A percentile compares a stretch with the other conserved stretches of the same genome.
Evolutionary conservation across 2,329 filamentous ascomycete genomes (phyloP).

Genomic region (Fusarium staphyleae): DNA sequence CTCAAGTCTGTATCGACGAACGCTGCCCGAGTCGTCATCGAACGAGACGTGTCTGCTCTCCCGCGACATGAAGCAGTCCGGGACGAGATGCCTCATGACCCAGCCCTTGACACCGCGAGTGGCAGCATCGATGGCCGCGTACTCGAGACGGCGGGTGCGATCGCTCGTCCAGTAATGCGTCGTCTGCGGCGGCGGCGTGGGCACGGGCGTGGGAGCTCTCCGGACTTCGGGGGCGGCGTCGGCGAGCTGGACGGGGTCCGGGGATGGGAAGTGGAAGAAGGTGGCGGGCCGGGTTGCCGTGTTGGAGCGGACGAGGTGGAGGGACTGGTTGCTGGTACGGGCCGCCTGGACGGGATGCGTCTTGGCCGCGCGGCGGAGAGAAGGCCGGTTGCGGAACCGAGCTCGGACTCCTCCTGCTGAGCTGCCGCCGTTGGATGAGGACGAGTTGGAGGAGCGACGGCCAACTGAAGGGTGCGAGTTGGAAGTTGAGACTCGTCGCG

Average conservation of each 20-base stretch:
- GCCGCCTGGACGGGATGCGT: constrained; percentile 43
- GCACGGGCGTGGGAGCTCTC: constrained; percentile 36
- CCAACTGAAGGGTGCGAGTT: constrained; percentile 41
- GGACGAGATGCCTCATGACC: constrained; percentile 63
- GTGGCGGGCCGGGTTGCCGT: constrained; percentile 44
- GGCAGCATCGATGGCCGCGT: constrained; percentile 71
- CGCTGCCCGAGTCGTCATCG: constrained; percentile 69
- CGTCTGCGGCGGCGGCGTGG: constrained; percentile 61
- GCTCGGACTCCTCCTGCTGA: constrained; percentile 28
- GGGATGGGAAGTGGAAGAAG: constrained; percentile 60
- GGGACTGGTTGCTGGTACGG: constrained; percentile 45
- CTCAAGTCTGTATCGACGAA: constrained; percentile 67
- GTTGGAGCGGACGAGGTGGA: constrained; percentile 46
- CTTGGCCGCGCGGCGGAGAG: constrained; percentile 51
- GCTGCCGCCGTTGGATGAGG: constrained; percentile 37
- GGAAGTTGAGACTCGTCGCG: constrained; percentile 50
- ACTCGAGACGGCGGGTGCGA: constrained; percentile 67
- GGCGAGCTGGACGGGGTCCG: constrained; percentile 48
- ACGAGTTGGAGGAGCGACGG: constrained; percentile 46
- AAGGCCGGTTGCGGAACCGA: constrained; percentile 51
- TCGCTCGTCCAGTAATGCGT: constrained; percentile 74
- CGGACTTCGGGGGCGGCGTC: constrained; percentile 27
- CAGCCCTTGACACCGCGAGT: constrained; percentile 67
- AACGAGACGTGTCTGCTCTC: constrained; percentile 60
- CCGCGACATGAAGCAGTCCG: constrained; percentile 65